Base-by-base conservation (phyloP, 2,329 filamentous ascomycete species). In the Fusarium sp. region DNA sequence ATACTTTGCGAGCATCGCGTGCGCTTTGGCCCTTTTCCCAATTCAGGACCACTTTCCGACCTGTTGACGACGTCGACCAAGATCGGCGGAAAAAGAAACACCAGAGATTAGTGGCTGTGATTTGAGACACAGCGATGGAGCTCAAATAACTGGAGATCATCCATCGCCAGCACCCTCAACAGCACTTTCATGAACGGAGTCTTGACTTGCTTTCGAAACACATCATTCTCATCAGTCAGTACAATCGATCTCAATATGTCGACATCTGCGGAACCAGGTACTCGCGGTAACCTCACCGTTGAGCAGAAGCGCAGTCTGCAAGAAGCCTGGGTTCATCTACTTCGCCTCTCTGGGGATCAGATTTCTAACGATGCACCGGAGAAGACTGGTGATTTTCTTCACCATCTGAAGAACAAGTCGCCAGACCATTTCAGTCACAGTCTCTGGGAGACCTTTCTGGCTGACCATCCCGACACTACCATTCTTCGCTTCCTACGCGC, bases 401-500 rank as follows among this genome's bases (percentile, higher is more conserved):
- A 65, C 4, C 44, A 59, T 2, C 25, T 72, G 7, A 61, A 61
- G 4, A 53, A 57, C 40, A 68, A 68, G 41, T 67, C 70, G 3
- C 59, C 62, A 3, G 69, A 61, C 27, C 10, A 27, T 9, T 70
- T 74, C 57, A 70, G 11, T 10, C 48, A 44, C 3, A 57, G 34
- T 6, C 40, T 74, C 1, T 74, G 71, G 71, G 57, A 60, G 13
- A 25, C 57, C 4, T 44, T 74, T 18, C 54, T 67, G 18, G 59
- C 58, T 1, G 77, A 83, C 32, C 74, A 83, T 53, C 81, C 81
- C 1, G 81, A 83, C 55, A 77, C 79, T 0, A 61, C 79, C 2
- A 70, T 79, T 1, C 74, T 83, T n/a, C 81, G 81, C 6, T 83
- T 82, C 61, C 77, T 81, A 24, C 75, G 81, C 32, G 80, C 79